Base-by-base conservation (phyloP, 2,329 filamentous ascomycete genomes). In the Exophiala dermatitidis region DNA sequence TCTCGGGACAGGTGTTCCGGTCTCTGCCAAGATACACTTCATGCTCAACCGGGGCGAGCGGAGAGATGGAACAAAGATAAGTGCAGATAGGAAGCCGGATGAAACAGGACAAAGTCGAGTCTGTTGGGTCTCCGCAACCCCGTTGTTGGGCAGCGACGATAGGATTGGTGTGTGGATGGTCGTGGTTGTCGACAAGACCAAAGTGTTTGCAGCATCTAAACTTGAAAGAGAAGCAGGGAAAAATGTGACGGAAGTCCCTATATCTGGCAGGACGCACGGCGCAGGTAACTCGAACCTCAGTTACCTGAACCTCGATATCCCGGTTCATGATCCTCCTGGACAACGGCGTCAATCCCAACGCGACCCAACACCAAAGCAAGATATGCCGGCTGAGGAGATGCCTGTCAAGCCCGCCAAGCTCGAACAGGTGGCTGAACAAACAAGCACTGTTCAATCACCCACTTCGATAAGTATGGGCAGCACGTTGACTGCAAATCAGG, bases 151-250 rank as follows among this genome's bases (percentile, higher is more conserved):
- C 4, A 65, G 62, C 19, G 71, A 74, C 51, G 70, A 71, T 31
- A 64, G 63, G 41, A 68, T 74, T 9, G 72, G 72, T 4, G 72
- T 75, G 1, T 75, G 72, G 72, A 74, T 75, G 71, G 63, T 74
- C 2, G 70, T 75, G 2, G 66, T 75, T 62, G 69, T 73, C 1
- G 72, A 74, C 50, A 66, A 69, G 36, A 50, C 31, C 1, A 57
- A 53, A 43, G 53, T 53, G 26, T 41, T 42, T 10, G 44, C 30
- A 8, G 19, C 12, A 29, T 5, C 8, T 31, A 19, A 12, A 10
- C 19, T 8, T 2, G 40, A 45, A n/a, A 38, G 36, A 3, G 32
- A 12, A 29, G 12, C 26, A 4, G 28, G 10, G 10, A 37, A 28
- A 6, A 26, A 34, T 34, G 8, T n/a, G 12, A 37, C 32, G 10